These are phyloP conservation scores for Coprinopsis marcescibilis DNA, from an alignment of 768 basidiomycete species.

Conservation along the genomic window DNA sequence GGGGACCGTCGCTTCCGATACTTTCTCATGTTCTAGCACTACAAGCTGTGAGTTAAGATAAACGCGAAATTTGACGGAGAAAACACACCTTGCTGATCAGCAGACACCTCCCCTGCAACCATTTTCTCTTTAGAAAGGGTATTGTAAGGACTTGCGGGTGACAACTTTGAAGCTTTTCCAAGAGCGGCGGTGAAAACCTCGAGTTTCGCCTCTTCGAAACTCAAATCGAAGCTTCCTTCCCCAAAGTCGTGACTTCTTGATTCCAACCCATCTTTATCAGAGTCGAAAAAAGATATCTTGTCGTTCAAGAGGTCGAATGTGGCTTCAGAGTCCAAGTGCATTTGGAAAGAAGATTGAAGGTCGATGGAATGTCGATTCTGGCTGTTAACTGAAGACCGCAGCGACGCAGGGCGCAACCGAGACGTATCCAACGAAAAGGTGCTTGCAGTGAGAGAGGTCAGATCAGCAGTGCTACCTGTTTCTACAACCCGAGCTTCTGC, in stretches of 20 bases:
- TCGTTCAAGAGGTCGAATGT: slow-evolving; percentile 51
- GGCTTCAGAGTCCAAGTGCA: slow-evolving; percentile 41
- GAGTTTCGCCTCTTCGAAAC: slow-evolving; percentile 18
- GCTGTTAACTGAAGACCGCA: slow-evolving; percentile 19
- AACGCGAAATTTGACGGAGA: no score
- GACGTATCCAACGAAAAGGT: not conserved
- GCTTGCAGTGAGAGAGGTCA: slow-evolving; percentile 13
- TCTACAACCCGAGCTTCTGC: no score
- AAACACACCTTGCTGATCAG: not conserved
- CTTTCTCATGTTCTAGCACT: no score
- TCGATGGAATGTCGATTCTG: slow-evolving; percentile 38
- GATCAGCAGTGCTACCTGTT: no score
- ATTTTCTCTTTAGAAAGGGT: no score
- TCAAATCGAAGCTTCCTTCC: slow-evolving; percentile 37
- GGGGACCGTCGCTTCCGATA: no score
- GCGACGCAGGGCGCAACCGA: slow-evolving; percentile 22
- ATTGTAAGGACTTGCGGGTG: no score
- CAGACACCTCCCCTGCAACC: no score
- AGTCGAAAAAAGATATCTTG: slow-evolving; percentile 40
- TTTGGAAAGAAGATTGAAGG: slow-evolving; percentile 41
- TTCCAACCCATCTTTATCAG: slow-evolving; percentile 24
- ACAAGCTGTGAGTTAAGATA: no score
- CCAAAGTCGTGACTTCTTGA: slow-evolving; percentile 28
- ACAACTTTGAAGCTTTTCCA: not conserved
- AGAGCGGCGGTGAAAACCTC: slow-evolving; percentile 14